Percentiles rank a stretch among this genome's conserved stretches.
Evolutionary conservation across 495 filamentous ascomycete species (phyloP).

Genomic region (Penicilliopsis zonata): DNA sequence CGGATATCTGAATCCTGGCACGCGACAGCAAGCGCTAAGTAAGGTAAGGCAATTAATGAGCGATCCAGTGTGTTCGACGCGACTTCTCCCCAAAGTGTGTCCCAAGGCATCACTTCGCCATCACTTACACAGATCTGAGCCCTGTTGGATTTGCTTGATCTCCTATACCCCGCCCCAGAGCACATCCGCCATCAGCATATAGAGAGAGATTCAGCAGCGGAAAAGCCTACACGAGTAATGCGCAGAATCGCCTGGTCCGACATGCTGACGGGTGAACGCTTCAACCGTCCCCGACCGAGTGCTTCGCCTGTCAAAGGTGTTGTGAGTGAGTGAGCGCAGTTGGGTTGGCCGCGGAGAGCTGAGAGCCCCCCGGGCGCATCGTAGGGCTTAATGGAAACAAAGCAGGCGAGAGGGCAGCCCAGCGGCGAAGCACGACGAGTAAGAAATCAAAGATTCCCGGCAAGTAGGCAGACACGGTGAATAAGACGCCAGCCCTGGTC

Average conservation of each 20-base stretch:
- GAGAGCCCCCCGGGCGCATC: background rate
- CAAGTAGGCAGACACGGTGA: no score
- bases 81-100: background rate
- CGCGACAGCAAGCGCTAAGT: constrained; percentile 67
- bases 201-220: constrained; percentile 18
- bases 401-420: background rate
- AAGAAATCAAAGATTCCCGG: no score
- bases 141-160: constrained; percentile 69
- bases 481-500: no score
- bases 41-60: background rate
- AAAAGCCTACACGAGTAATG: constrained; percentile 57
- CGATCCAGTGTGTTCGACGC: background rate
- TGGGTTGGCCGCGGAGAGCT: background rate
- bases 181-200: constrained; percentile 6
- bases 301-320: no score
- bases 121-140: constrained; percentile 64
- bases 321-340: no score
- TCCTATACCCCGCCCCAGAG: constrained; percentile 41
- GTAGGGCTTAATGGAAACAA: background rate
- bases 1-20: constrained; percentile 81
- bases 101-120: constrained; percentile 1
- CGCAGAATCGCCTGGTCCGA: constrained; percentile 77
- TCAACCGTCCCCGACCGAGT: no score
- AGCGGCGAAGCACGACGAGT: no score
- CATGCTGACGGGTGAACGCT: constrained; percentile 31